phyloP scores from a whole-genome alignment of 139 green algal genomes.

The Chlamydomonas applanata region DNA sequence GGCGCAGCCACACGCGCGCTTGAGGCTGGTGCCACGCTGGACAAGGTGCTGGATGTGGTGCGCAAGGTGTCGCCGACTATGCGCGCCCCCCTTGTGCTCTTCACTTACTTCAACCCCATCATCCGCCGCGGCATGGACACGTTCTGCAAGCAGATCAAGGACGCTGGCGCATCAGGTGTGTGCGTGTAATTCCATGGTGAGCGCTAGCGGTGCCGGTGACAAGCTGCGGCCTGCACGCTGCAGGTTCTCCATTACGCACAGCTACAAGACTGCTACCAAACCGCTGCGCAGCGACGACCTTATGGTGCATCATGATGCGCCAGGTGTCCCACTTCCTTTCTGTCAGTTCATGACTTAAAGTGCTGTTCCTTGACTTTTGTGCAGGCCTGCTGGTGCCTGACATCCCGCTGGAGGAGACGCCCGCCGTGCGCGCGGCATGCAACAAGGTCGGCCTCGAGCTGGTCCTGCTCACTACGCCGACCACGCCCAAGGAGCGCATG shows the following conservation, averaged over 20 bases:
- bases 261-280: too few relatives aligned
- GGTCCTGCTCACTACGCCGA: constrained; percentile 91
- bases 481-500: constrained; percentile 57
- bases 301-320: too few relatives aligned
- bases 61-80: constrained; percentile 49
- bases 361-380: too few relatives aligned
- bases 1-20: constrained; percentile 87
- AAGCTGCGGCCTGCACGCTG: too few relatives aligned
- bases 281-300: too few relatives aligned
- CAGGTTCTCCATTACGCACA: too few relatives aligned
- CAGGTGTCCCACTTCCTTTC: too few relatives aligned
- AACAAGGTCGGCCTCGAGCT: constrained; percentile 82
- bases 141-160: constrained; percentile 84
- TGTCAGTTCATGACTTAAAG: too few relatives aligned
- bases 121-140: constrained; percentile 80
- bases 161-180: constrained; percentile 75
- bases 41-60: constrained; percentile 76
- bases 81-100: constrained; percentile 89
- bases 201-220: too few relatives aligned
- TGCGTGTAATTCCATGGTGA: not conserved
- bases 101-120: constrained; percentile 99
- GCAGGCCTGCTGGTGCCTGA: constrained; percentile 94
- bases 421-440: constrained; percentile 63
- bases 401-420: constrained; percentile 96
- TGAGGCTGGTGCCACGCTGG: constrained; percentile 72